Base-by-base conservation (phyloP, 768 basidiomycete genomes). In the Collybia mongolica region DNA sequence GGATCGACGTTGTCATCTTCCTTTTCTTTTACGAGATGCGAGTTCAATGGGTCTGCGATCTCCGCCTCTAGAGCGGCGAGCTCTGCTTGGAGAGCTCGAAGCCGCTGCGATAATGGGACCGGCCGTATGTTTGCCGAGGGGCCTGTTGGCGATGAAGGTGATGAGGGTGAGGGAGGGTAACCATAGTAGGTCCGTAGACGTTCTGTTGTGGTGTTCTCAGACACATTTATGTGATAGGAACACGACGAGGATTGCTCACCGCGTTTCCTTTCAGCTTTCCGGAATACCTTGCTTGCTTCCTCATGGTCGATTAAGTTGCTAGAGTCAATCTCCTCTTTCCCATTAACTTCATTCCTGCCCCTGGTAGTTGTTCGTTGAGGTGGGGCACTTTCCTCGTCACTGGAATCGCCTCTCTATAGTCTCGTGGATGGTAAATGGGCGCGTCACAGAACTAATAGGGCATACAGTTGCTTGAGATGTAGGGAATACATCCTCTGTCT, bases 401-500 rank as follows among this genome's bases (percentile, higher is more conserved):
- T 82, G 0, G 80, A 80, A 48, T 87, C 85, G 17, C 69, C 80
- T 66, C 77, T 76, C 84, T 88, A 60, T 20, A 46, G 42, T 37
- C 44, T 15, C 36, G 51, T 29, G 43, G 18, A 57, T 32, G 39
- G 1, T 14, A 28, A 52, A 32, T 12, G 36, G 26, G 44, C 46
- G 54, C 47, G 48, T 26, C 44, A 47, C 5, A 26, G n/a, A 50
- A 17, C 11, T 20, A 39, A 40, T 14, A 44, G 14, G 38, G 69
- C 80, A 51, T 63, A 86, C 88, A 54, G 75, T 74, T 18, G 70
- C 67, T 43, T 78, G 73, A 23, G 77, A 64, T 14, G 75, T 65
- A 12, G 79, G 84, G 60, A 84, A 77, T 14, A 81, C 74, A 57
- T 96, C 93, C 40, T 90, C 88, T 0, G 93, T 96, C 64, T 96